Evolutionary conservation across 192 early-diverging fungal genomes (phyloP).

Genomic region (Backusella liffmaniae): DNA sequence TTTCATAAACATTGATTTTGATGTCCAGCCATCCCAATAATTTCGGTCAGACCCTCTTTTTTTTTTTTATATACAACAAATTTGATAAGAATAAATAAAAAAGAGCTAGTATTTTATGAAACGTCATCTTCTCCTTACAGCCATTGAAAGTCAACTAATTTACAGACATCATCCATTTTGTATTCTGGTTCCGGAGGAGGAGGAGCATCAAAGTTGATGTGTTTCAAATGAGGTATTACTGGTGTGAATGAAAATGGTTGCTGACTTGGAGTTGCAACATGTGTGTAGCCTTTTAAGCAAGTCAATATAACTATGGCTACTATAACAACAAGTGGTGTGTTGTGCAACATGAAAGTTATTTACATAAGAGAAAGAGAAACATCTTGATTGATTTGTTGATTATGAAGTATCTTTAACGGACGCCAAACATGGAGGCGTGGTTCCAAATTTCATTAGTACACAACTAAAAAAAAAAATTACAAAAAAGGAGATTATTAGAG

Average conservation of each 20-base stretch:
- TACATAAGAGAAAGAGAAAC: neutral
- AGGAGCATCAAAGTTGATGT: neutral
- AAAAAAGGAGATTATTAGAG: no score
- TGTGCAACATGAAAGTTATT: neutral
- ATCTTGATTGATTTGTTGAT: neutral
- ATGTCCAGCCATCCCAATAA: conserved; percentile 5
- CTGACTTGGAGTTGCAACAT: neutral
- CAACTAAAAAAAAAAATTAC: no score
- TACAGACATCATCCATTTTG: neutral
- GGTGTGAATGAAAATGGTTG: neutral
- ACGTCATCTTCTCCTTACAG: neutral
- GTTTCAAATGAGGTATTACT: neutral
- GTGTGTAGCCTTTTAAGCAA: neutral
- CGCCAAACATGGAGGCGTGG: neutral
- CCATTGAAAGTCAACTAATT: neutral
- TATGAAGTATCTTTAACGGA: neutral
- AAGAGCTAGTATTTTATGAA: neutral
- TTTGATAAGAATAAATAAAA: neutral
- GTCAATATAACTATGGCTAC: neutral
- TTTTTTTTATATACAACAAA: neutral
- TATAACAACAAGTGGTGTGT: neutral
- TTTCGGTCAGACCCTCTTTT: neutral
- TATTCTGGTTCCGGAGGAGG: neutral
- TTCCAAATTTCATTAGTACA: neutral
- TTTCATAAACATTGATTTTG: conserved; percentile 10